Evolutionary conservation across 139 green algal species (phyloP).

Genomic region (Haematococcus lacustris): DNA sequence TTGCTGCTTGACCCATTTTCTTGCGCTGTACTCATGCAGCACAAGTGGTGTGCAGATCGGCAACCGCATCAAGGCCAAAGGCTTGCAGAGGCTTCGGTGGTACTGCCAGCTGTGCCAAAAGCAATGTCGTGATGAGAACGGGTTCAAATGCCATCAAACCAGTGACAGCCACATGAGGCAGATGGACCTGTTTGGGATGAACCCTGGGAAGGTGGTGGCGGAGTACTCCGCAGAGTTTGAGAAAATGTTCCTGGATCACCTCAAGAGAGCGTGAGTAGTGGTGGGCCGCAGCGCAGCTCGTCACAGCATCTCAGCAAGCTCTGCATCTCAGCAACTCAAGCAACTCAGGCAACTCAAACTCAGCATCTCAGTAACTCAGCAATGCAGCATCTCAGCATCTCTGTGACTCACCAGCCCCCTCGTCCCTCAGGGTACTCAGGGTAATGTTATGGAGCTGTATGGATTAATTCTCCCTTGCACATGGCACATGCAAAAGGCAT

Average conservation of each 20-base stretch:
- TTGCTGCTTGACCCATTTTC: too few relatives aligned
- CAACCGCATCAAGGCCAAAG: conserved; percentile 96
- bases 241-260: conserved; percentile 80
- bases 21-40: too few relatives aligned
- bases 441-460: too few relatives aligned
- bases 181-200: conserved; percentile 86
- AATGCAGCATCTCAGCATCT: too few relatives aligned
- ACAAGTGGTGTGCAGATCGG: conserved; percentile 81
- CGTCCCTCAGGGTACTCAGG: too few relatives aligned
- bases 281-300: too few relatives aligned
- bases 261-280: conserved; percentile 52
- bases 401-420: too few relatives aligned
- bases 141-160: conserved; percentile 94
- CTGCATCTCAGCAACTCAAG: too few relatives aligned
- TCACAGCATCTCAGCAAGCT: neutral
- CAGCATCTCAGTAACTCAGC: too few relatives aligned
- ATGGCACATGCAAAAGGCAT: too few relatives aligned
- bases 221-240: conserved; percentile 89
- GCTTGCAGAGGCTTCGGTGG: conserved; percentile 90
- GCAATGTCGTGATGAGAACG: conserved; percentile 97
- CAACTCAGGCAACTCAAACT: too few relatives aligned
- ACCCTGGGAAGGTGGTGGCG: conserved; percentile 65
- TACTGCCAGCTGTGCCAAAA: conserved; percentile 97
- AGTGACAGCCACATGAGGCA: conserved; percentile 72
- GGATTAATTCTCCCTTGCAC: too few relatives aligned